Evolutionary conservation across 1,284 basidiomycete species (phyloP).

Genomic region (Ceratobasidium sp.): DNA sequence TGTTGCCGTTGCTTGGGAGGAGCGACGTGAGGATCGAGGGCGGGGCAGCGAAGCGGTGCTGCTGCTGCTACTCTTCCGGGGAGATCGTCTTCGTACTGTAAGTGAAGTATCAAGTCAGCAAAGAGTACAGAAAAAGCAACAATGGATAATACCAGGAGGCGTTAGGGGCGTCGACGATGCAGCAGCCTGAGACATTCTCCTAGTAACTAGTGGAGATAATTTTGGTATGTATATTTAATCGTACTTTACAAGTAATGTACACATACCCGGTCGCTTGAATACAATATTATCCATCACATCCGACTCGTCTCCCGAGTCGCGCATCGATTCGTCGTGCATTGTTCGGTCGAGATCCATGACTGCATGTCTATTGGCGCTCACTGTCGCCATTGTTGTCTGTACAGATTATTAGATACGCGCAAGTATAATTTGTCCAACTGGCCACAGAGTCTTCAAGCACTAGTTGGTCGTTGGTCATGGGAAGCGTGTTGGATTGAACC

Average conservation of each 20-base stretch:
- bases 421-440: neutral
- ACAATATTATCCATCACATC: constrained; percentile 37
- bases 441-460: constrained; percentile 6
- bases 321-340: constrained; percentile 15
- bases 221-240: neutral
- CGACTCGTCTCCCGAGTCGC: constrained; percentile 27
- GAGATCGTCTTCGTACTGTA: constrained; percentile 11
- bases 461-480: constrained; percentile 9
- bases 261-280: constrained; percentile 25
- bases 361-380: neutral
- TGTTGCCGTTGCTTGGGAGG: constrained; percentile 14
- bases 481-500: constrained; percentile 29
- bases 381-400: constrained; percentile 3
- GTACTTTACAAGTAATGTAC: neutral
- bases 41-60: neutral
- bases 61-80: constrained; percentile 14
- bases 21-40: neutral
- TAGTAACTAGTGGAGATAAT: constrained; percentile 6
- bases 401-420: neutral
- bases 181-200: neutral
- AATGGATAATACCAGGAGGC: neutral
- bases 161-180: neutral
- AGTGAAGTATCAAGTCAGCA: neutral
- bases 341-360: constrained; percentile 1
- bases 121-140: neutral